Conservation (phyloP, 768 basidiomycete species). For the Pulveroboletus sp. region DNA sequence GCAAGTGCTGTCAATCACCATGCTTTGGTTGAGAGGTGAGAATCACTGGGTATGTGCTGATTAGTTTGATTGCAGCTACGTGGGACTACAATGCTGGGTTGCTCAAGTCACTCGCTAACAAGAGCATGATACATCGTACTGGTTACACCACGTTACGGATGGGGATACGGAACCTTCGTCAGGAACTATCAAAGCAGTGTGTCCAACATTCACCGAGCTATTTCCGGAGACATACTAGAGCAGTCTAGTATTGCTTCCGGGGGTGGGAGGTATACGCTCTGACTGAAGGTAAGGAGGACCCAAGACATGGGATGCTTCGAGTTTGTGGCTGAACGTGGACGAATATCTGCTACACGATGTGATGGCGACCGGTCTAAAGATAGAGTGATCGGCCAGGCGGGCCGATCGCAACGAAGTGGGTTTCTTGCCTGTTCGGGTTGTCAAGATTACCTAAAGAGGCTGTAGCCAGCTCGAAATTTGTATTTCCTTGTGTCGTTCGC, state of each 20-base stretch:
- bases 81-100: slow-evolving; percentile 42
- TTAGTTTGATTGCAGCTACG: slow-evolving; percentile 39
- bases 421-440: too few relatives aligned
- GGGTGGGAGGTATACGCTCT: too few relatives aligned
- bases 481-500: background rate
- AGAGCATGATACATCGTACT: slow-evolving; percentile 57
- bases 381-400: too few relatives aligned
- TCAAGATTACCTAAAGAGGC: too few relatives aligned
- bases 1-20: slow-evolving; percentile 76
- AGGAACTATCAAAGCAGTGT: slow-evolving; percentile 62
- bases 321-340: too few relatives aligned
- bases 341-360: too few relatives aligned
- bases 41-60: background rate
- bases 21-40: slow-evolving; percentile 56
- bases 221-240: slow-evolving; percentile 34
- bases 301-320: too few relatives aligned
- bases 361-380: too few relatives aligned
- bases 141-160: slow-evolving; percentile 45
- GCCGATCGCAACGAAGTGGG: too few relatives aligned
- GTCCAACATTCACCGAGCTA: slow-evolving; percentile 45
- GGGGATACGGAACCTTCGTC: slow-evolving; percentile 39
- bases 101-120: slow-evolving; percentile 43
- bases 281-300: too few relatives aligned
- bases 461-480: too few relatives aligned
- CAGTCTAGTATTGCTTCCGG: slow-evolving; percentile 49